Conservation (phyloP, 208 protist genomes). For the Leishmania tropica region DNA sequence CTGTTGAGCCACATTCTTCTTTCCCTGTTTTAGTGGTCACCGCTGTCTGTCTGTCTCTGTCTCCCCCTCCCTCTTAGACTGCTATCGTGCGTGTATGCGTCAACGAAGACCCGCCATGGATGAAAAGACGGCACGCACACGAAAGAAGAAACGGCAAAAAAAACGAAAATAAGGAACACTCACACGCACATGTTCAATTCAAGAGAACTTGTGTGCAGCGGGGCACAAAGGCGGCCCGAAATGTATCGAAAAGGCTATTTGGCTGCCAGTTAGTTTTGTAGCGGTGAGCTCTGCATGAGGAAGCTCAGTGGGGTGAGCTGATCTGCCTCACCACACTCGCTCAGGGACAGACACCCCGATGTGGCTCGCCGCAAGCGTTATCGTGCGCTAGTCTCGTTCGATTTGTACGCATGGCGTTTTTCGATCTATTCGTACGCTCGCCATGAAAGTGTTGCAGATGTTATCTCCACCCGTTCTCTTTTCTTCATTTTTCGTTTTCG, state of each 20-base stretch:
- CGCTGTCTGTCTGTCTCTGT: background rate
- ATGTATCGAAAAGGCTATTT: background rate
- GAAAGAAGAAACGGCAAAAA: background rate
- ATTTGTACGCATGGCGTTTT: background rate
- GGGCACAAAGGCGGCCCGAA: background rate
- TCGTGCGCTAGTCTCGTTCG: background rate
- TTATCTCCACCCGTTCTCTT: background rate
- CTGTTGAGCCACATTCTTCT: background rate
- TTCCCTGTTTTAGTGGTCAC: too few species aligned
- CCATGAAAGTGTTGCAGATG: background rate
- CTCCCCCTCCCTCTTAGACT: background rate
- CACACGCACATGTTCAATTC: too few species aligned
- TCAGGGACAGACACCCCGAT: slow-evolving; percentile 1
- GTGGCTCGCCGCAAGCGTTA: background rate
- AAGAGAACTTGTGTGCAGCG: background rate
- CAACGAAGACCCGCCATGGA: background rate
- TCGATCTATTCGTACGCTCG: background rate
- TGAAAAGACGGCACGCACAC: background rate
- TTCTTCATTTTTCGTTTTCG: background rate
- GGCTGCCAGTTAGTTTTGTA: background rate
- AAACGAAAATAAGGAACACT: background rate
- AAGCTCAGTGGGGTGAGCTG: background rate
- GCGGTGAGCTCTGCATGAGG: background rate
- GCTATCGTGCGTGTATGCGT: background rate
- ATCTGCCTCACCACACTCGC: background rate